phyloP scores from a whole-genome alignment of 176 grass and related monocot genomes.

The Musa schizocarpa region DNA sequence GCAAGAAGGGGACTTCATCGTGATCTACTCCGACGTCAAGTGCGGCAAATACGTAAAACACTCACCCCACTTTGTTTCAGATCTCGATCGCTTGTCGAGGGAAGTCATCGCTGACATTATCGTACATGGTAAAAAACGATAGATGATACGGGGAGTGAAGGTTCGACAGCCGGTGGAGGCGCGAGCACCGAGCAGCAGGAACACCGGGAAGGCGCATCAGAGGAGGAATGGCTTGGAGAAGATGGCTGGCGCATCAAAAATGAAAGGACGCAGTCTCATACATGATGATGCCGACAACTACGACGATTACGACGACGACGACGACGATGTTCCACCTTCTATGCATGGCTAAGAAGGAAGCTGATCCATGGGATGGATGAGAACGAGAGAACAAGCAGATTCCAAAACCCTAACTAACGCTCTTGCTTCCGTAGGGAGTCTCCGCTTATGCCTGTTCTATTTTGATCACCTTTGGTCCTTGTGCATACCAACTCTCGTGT shows the following conservation, averaged over 20 bases:
- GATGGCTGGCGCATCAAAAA: not conserved
- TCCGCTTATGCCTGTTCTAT: too few species aligned
- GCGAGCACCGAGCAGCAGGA: conserved; percentile 9
- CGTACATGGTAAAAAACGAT: not conserved
- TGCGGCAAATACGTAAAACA: conserved; percentile 81
- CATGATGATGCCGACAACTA: not conserved
- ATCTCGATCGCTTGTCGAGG: too few species aligned
- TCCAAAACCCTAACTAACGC: too few species aligned
- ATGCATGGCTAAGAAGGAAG: too few species aligned
- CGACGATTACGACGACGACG: too few species aligned
- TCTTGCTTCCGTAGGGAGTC: too few species aligned
- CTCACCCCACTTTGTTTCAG: not conserved
- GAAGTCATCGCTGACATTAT: too few species aligned
- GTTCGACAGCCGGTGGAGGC: conserved; percentile 30
- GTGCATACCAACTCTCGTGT: too few species aligned
- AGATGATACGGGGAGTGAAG: conserved; percentile 92
- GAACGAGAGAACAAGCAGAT: too few species aligned
- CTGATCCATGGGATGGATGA: too few species aligned
- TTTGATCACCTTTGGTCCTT: too few species aligned
- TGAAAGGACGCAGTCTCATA: not conserved
- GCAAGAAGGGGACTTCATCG: conserved; percentile 82
- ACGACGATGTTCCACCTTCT: too few species aligned
- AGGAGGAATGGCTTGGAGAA: conserved; percentile 1
- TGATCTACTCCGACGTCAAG: conserved; percentile 75
- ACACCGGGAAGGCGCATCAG: not conserved